A percentile compares a stretch with the other conserved stretches of the same genome.
These are phyloP conservation scores for Pulveroboletus sp. DNA, from an alignment of 768 basidiomycete genomes.

Conservation along the genomic window DNA sequence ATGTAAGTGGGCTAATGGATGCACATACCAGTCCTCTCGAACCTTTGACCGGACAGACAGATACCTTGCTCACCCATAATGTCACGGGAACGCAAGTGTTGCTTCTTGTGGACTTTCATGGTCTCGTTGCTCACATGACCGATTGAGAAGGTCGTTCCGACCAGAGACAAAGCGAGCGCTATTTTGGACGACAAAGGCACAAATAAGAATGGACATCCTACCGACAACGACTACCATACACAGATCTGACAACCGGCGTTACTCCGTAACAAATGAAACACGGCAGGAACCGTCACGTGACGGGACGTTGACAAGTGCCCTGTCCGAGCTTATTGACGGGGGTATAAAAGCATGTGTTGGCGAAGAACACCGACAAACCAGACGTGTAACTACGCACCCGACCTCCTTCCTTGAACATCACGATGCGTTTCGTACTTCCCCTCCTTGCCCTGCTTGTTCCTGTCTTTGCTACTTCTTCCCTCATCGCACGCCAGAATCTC, in stretches of 20 bases:
- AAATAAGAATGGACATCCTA: no score
- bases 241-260: not conserved
- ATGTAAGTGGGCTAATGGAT: not conserved
- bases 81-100: no score
- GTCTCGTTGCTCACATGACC: no score
- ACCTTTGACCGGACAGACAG: not conserved
- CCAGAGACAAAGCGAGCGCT: not conserved
- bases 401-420: not conserved
- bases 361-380: no score
- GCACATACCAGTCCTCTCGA: not conserved
- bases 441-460: constrained; percentile 11
- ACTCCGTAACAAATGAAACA: not conserved
- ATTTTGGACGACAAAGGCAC: not conserved
- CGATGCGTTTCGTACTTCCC: constrained; percentile 17
- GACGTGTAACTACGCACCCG: not conserved
- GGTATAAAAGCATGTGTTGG: not conserved
- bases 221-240: not conserved
- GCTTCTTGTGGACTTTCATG: no score
- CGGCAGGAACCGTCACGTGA: not conserved
- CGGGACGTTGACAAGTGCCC: no score
- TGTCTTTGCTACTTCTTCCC: constrained; percentile 16
- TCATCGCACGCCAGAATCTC: constrained; percentile 17
- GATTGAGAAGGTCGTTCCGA: no score
- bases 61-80: no score
- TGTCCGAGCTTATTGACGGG: no score